phyloP scores from a whole-genome alignment of 768 basidiomycete genomes.

The Mrakia blollopis region DNA sequence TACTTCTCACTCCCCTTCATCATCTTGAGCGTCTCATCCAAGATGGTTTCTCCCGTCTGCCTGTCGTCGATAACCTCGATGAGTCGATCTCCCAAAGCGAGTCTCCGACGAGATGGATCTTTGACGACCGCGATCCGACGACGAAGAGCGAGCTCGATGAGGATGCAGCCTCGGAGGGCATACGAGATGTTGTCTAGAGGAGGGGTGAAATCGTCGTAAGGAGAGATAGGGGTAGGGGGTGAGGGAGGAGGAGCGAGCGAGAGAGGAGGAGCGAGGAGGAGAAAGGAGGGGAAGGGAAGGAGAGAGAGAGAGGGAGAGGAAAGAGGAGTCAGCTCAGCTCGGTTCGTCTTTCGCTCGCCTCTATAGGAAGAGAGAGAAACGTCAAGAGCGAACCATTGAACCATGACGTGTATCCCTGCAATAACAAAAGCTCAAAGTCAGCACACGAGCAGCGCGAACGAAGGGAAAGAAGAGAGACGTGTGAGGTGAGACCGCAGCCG shows the following conservation, averaged over 20 bases:
- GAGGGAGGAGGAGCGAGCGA: neutral
- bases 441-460: neutral
- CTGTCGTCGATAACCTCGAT: constrained; percentile 88
- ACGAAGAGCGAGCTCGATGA: constrained; percentile 93
- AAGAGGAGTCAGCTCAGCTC: neutral
- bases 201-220: constrained; percentile 31
- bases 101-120: constrained; percentile 70
- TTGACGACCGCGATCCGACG: constrained; percentile 84
- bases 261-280: neutral
- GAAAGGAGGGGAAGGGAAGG: no score
- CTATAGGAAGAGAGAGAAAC: neutral
- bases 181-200: constrained; percentile 99
- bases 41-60: constrained; percentile 90
- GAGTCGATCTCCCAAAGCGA: constrained; percentile 71
- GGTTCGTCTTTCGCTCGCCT: neutral
- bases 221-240: neutral
- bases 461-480: neutral
- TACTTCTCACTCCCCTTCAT: constrained; percentile 72
- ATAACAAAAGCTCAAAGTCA: neutral
- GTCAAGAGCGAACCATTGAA: constrained; percentile 30
- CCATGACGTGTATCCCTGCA: constrained; percentile 33
- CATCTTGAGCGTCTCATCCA: constrained; percentile 93
- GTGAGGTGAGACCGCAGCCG: neutral
- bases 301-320: neutral
- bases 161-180: constrained; percentile 94